Percentiles rank a stretch among this genome's conserved stretches.
phyloP scores from a whole-genome alignment of 2,329 filamentous ascomycete species.

The Claviceps sp. region DNA sequence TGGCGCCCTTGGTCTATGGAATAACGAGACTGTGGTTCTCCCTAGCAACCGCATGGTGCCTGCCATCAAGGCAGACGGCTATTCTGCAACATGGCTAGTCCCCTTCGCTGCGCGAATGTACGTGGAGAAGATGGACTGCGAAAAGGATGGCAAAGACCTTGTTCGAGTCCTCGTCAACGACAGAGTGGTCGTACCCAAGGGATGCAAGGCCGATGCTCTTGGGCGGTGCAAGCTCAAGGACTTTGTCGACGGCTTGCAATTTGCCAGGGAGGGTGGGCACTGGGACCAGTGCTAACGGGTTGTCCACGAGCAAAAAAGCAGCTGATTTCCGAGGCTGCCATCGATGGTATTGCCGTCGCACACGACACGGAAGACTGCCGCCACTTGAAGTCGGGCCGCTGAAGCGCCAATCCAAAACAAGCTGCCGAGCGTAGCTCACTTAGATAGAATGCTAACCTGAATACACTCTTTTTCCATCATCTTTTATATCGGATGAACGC shows the following conservation, averaged over 20 bases:
- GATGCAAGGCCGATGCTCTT: constrained; percentile 54
- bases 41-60: constrained; percentile 36
- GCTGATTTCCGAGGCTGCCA: too few relatives aligned
- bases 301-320: too few relatives aligned
- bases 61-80: constrained; percentile 47
- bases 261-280: constrained; percentile 56
- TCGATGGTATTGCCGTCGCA: too few relatives aligned
- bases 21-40: constrained; percentile 39
- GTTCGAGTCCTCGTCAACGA: constrained; percentile 78
- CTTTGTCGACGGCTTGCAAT: constrained; percentile 64
- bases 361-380: too few relatives aligned
- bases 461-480: too few relatives aligned
- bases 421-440: too few relatives aligned
- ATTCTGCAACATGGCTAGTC: constrained; percentile 63
- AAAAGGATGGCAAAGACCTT: constrained; percentile 43
- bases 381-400: too few relatives aligned
- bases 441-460: too few relatives aligned
- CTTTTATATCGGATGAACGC: too few relatives aligned
- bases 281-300: constrained; percentile 50
- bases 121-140: constrained; percentile 75
- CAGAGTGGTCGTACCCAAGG: constrained; percentile 57
- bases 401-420: too few relatives aligned
- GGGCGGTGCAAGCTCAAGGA: constrained; percentile 57
- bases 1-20: constrained; percentile 67
- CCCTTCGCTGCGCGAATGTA: constrained; percentile 74